These are phyloP conservation scores for Meyerozyma smithsonii DNA, from an alignment of 1,139 yeast species.

Conservation along the genomic window DNA sequence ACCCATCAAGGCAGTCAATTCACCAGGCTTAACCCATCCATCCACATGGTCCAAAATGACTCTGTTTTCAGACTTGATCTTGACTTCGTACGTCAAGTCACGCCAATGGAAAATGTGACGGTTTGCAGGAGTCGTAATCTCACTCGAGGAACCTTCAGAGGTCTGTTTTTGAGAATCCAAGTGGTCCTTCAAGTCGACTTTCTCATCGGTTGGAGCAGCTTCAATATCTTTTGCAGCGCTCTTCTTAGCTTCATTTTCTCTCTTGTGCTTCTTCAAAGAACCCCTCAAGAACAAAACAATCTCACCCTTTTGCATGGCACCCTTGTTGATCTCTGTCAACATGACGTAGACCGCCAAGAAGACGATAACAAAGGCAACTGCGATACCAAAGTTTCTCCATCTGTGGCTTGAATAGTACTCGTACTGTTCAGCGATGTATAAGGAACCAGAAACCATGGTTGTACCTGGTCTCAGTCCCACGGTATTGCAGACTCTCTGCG, in stretches of 20 bases:
- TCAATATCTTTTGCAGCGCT: conserved; percentile 8
- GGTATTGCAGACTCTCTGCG: conserved; percentile 51
- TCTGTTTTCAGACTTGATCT: conserved; percentile 60
- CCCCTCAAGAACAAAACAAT: conserved; percentile 56
- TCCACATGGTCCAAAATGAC: conserved; percentile 65
- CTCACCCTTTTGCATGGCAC: conserved; percentile 82
- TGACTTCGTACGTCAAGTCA: conserved; percentile 68
- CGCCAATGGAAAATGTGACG: conserved; percentile 69
- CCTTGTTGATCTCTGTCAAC: conserved; percentile 62
- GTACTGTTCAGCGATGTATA: conserved; percentile 44
- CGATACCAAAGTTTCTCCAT: conserved; percentile 85
- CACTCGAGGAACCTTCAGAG: conserved; percentile 6
- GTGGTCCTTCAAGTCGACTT: conserved; percentile 13
- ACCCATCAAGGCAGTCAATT: conserved; percentile 66
- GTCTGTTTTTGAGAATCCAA: conserved; percentile 10
- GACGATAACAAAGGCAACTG: conserved; percentile 49
- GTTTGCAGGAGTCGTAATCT: conserved; percentile 1
- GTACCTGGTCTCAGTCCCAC: conserved; percentile 64
- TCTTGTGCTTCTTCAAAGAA: conserved; percentile 23
- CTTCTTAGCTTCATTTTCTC: conserved; percentile 4
- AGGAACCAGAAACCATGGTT: conserved; percentile 50
- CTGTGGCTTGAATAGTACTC: conserved; percentile 52
- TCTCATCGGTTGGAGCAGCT: conserved; percentile 13
- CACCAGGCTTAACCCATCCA: conserved; percentile 76
- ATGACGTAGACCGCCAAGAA: conserved; percentile 53